Evolutionary conservation across 2,329 filamentous ascomycete species (phyloP).

Genomic region (Amylocarpus encephaloides): DNA sequence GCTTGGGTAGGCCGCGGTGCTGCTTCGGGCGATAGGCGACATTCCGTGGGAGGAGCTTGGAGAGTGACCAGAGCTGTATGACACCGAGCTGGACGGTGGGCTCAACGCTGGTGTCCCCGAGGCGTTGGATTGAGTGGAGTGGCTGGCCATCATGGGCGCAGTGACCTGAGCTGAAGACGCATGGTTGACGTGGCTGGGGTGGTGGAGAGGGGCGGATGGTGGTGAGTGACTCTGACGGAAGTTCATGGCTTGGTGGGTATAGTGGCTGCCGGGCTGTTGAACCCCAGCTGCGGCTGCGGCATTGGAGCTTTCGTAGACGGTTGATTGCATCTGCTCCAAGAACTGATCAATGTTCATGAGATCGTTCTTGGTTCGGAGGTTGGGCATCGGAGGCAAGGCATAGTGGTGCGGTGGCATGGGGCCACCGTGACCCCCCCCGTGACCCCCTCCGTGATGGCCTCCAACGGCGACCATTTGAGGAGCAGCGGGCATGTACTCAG

Average conservation of each 20-base stretch:
- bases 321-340: slow-evolving; percentile 91
- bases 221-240: slow-evolving; percentile 53
- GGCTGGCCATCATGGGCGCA: slow-evolving; percentile 55
- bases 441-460: slow-evolving; percentile 35
- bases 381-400: slow-evolving; percentile 80
- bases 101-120: slow-evolving; percentile 69
- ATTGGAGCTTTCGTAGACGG: slow-evolving; percentile 87
- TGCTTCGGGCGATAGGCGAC: slow-evolving; percentile 58
- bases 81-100: slow-evolving; percentile 67
- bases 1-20: slow-evolving; percentile 65
- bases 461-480: slow-evolving; percentile 51
- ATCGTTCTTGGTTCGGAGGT: slow-evolving; percentile 87
- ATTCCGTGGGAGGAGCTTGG: slow-evolving; percentile 58
- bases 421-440: slow-evolving; percentile 33
- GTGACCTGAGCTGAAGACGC: slow-evolving; percentile 40
- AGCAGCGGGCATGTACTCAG: slow-evolving; percentile 50
- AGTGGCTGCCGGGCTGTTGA: slow-evolving; percentile 66
- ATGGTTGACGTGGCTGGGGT: slow-evolving; percentile 27
- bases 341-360: slow-evolving; percentile 90
- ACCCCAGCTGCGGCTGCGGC: slow-evolving; percentile 74
- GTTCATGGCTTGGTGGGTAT: slow-evolving; percentile 48
- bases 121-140: slow-evolving; percentile 44
- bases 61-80: slow-evolving; percentile 72
- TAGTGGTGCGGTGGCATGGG: slow-evolving; percentile 70
- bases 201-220: slow-evolving; percentile 32